Conservation (phyloP, 495 filamentous ascomycete species). For the Apodospora peruviana region DNA sequence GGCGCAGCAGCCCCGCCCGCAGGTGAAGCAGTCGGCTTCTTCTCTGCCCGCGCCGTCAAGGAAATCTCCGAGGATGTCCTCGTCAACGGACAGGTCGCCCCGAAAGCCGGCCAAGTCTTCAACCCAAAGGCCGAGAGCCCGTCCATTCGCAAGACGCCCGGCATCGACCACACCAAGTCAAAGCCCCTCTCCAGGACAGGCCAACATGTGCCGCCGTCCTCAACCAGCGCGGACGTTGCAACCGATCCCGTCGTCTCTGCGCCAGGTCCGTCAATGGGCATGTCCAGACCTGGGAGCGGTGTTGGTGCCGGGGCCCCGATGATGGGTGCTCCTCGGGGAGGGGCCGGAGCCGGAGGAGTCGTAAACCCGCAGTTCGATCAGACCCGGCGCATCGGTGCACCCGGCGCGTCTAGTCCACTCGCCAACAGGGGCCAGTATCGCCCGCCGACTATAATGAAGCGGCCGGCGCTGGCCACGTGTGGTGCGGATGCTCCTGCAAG, state of each 20-base stretch:
- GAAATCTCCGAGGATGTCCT: constrained; percentile 29
- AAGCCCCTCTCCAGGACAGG: constrained; percentile 53
- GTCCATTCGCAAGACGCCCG: constrained; percentile 81
- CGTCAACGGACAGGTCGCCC: constrained; percentile 32
- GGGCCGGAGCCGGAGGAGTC: constrained; percentile 36
- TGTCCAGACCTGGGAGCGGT: constrained; percentile 4
- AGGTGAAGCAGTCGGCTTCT: constrained; percentile 47
- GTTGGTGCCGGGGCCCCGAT: too few relatives aligned
- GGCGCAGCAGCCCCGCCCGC: constrained; percentile 3
- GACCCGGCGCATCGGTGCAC: constrained; percentile 68
- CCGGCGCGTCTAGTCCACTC: constrained; percentile 51
- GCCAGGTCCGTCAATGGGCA: background rate
- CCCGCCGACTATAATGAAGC: constrained; percentile 53
- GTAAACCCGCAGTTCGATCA: constrained; percentile 67
- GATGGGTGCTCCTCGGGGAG: constrained; percentile 14
- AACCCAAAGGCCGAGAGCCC: constrained; percentile 80
- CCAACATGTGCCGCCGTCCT: constrained; percentile 34
- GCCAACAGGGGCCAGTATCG: constrained; percentile 55
- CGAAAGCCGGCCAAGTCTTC: constrained; percentile 53
- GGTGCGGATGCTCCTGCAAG: constrained; percentile 7
- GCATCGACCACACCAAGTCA: constrained; percentile 75
- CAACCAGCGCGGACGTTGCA: constrained; percentile 2
- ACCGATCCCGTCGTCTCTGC: background rate
- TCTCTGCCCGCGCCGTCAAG: constrained; percentile 64
- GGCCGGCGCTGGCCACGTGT: constrained; percentile 22